Evolutionary conservation across 2,329 filamentous ascomycete genomes (phyloP).

Genomic region (Botrytis elliptica): DNA sequence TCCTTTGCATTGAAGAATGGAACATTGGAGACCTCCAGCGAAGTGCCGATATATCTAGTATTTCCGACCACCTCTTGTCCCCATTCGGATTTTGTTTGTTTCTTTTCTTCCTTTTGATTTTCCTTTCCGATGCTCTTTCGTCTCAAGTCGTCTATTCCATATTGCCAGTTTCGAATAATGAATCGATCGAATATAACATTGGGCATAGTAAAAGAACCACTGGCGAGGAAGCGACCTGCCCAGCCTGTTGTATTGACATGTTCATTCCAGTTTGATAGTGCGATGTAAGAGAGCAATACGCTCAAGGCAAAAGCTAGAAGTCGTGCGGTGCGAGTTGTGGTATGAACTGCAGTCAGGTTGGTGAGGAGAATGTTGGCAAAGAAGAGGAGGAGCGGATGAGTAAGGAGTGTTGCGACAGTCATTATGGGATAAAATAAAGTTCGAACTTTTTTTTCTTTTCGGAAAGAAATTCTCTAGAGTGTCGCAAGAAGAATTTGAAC

Average conservation of each 20-base stretch:
- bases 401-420: background rate
- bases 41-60: background rate
- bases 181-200: slow-evolving; percentile 1
- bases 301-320: background rate
- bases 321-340: background rate
- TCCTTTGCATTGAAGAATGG: background rate
- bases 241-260: background rate
- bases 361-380: background rate
- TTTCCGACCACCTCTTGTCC: background rate
- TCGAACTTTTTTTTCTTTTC: too few species aligned
- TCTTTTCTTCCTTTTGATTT: background rate
- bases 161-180: background rate
- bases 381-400: background rate
- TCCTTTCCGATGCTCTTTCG: too few species aligned
- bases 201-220: background rate
- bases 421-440: background rate
- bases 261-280: background rate
- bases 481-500: background rate
- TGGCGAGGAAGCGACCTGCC: background rate
- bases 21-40: background rate
- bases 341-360: background rate
- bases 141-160: background rate
- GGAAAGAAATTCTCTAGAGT: background rate
- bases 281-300: background rate
- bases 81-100: background rate